Conservation (phyloP, 805 yeast species). For the Saccharomycopsis synnaedendra region DNA sequence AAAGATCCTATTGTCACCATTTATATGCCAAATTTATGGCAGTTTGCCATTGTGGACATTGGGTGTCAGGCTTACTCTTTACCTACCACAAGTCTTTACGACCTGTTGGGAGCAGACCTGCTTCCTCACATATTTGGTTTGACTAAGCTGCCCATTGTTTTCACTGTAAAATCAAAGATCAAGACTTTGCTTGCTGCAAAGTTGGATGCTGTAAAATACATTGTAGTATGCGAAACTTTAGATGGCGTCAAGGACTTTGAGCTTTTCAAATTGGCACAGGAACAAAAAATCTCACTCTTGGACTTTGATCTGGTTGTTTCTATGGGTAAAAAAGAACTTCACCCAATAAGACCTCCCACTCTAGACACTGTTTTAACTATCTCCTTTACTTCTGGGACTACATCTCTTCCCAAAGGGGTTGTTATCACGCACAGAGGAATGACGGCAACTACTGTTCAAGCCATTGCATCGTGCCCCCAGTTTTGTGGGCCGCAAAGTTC, state of each 20-base stretch:
- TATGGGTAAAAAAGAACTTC: slow-evolving; percentile 32
- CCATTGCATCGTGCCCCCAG: slow-evolving; percentile 11
- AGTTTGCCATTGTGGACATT: slow-evolving; percentile 59
- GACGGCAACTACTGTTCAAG: slow-evolving; percentile 30
- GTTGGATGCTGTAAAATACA: slow-evolving; percentile 27
- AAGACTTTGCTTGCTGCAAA: slow-evolving; percentile 32
- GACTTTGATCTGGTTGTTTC: slow-evolving; percentile 26
- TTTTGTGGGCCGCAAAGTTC: slow-evolving; percentile 5
- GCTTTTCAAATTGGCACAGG: slow-evolving; percentile 22
- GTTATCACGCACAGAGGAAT: slow-evolving; percentile 32
- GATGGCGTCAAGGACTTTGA: slow-evolving; percentile 22
- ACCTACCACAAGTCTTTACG: slow-evolving; percentile 43
- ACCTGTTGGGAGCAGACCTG: slow-evolving; percentile 46
- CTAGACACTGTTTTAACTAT: slow-evolving; percentile 49
- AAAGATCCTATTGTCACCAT: slow-evolving; percentile 29
- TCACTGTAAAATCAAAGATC: slow-evolving; percentile 42
- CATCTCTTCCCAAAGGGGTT: slow-evolving; percentile 72
- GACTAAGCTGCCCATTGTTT: slow-evolving; percentile 49
- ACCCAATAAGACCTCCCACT: slow-evolving; percentile 34
- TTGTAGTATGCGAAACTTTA: slow-evolving; percentile 32
- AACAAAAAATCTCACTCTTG: slow-evolving; percentile 20
- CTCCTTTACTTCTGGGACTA: slow-evolving; percentile 67
- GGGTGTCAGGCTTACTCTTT: slow-evolving; percentile 50
- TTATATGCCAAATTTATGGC: slow-evolving; percentile 49
- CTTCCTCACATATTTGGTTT: slow-evolving; percentile 48